Base-by-base conservation (phyloP, 768 basidiomycete genomes). In the Macrocybe gigantea region DNA sequence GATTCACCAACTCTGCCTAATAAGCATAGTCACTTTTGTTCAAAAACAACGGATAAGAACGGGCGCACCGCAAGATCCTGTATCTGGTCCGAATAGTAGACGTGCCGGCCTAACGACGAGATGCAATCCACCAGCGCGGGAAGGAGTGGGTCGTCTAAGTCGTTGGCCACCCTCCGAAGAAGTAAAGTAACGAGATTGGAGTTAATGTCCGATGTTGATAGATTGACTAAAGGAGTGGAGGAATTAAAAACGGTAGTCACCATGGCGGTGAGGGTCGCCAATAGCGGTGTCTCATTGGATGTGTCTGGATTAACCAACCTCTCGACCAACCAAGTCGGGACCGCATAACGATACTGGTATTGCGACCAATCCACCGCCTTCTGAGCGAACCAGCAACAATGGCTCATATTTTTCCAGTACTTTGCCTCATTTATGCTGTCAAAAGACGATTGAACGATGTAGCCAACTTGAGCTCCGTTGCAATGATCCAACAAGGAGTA, bases 1-100 rank as follows among this genome's bases (percentile, higher is more conserved):
- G 82, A 51, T 77, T 78, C 37, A 92, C 79, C 39, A 94, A 67
- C 63, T 94, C 93, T 47, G 82, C 84, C 77, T 78, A 34, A 37
- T n/a, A 41, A 15, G 14, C 4, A 41, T 10, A 34, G 34, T 53
- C 38, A 55, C 36, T 29, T 30, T 43, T 33, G 34, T 37, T 34
- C 9, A 22, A 32, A 33, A 34, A 35, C 29, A 6, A 14, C 22
- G 43, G 33, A 31, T 34, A 44, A 36, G 13, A 22, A 40, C 62
- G 11, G 34, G 48, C 76, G 62, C 41, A 78, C 75, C 1, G 90
- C 82, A 38, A 96, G 80, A 60, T 96, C 94, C 59, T 92, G 90
- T 43, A 93, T 91, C 65, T 97, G 94, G 64, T 96, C 94, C 35
- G 91, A 87, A 60, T 97, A 97, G 69, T 96, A 94, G 46, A 95